Evolutionary conservation across 2,329 filamentous ascomycete genomes (phyloP).

Genomic region (Didymella lethalis): DNA sequence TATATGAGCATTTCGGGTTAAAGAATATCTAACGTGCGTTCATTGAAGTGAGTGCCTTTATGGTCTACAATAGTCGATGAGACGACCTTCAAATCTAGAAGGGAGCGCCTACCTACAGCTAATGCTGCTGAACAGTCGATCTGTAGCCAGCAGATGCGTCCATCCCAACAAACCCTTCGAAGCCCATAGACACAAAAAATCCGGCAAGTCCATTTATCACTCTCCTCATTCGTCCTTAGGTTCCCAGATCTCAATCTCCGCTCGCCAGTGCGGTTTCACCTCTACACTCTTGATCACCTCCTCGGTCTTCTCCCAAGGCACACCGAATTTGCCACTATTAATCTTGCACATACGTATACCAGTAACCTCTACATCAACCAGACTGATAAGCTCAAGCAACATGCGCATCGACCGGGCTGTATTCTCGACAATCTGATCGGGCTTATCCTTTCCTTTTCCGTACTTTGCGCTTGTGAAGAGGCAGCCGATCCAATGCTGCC

Average conservation of each 20-base stretch:
- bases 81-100: no score
- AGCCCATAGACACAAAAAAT: no score
- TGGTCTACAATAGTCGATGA: no score
- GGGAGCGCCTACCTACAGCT: no score
- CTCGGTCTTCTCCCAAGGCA: constrained; percentile 62
- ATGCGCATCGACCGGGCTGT: constrained; percentile 60
- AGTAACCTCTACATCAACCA: constrained; percentile 30
- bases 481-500: constrained; percentile 64
- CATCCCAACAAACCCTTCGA: no score
- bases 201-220: not conserved
- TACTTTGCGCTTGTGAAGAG: constrained; percentile 64
- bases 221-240: constrained; percentile 1
- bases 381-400: constrained; percentile 55
- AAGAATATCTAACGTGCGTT: no score
- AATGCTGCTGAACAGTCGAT: no score
- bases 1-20: no score
- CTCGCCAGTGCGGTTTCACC: constrained; percentile 33
- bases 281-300: constrained; percentile 48
- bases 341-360: constrained; percentile 61
- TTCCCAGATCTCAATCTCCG: constrained; percentile 41
- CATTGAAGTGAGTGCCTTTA: no score
- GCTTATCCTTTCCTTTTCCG: constrained; percentile 55
- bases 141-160: no score
- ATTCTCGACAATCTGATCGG: constrained; percentile 57
- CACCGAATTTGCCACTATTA: constrained; percentile 65